A percentile compares a stretch with the other conserved stretches of the same genome.
These are phyloP conservation scores for Lecanicillium sp. DNA, from an alignment of 2,329 filamentous ascomycete species.

Conservation along the genomic window DNA sequence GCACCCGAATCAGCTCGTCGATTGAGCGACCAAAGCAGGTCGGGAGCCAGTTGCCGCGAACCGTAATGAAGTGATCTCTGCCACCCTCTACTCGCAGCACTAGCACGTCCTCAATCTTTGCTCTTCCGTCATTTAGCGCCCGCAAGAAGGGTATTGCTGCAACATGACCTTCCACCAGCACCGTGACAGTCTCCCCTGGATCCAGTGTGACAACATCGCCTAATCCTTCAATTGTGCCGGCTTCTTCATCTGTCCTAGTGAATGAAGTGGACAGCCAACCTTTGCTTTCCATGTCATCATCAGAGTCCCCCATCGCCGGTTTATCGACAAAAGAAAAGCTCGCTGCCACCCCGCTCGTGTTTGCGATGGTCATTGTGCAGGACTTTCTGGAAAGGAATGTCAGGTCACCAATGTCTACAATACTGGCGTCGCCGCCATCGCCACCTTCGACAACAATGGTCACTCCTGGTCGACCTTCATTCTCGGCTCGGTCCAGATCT, in stretches of 20 bases:
- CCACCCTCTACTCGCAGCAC: conserved; percentile 78
- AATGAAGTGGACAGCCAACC: conserved; percentile 67
- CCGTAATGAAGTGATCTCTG: conserved; percentile 82
- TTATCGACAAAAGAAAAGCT: conserved; percentile 73
- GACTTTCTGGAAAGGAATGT: conserved; percentile 58
- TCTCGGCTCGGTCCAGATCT: conserved; percentile 84
- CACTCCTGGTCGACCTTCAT: conserved; percentile 75
- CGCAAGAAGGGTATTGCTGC: conserved; percentile 55
- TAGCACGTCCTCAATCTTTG: conserved; percentile 72
- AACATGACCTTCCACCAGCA: conserved; percentile 61
- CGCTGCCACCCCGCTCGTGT: conserved; percentile 77
- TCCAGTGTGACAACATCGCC: conserved; percentile 57
- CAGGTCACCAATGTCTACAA: conserved; percentile 72
- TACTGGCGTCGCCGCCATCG: conserved; percentile 35
- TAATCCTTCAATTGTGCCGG: conserved; percentile 15
- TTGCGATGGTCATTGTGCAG: conserved; percentile 74
- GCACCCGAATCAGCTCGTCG: conserved; percentile 80
- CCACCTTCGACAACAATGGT: conserved; percentile 69
- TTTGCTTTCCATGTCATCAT: conserved; percentile 27
- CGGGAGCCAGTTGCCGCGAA: conserved; percentile 70
- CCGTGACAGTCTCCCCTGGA: conserved; percentile 73
- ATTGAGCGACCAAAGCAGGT: conserved; percentile 78
- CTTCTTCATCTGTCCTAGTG: conserved; percentile 30
- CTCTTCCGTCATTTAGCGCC: conserved; percentile 60
- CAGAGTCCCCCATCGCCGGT: conserved; percentile 41